phyloP scores from a whole-genome alignment of 2,329 filamentous ascomycete species.

The Fusarium verticillioides region DNA sequence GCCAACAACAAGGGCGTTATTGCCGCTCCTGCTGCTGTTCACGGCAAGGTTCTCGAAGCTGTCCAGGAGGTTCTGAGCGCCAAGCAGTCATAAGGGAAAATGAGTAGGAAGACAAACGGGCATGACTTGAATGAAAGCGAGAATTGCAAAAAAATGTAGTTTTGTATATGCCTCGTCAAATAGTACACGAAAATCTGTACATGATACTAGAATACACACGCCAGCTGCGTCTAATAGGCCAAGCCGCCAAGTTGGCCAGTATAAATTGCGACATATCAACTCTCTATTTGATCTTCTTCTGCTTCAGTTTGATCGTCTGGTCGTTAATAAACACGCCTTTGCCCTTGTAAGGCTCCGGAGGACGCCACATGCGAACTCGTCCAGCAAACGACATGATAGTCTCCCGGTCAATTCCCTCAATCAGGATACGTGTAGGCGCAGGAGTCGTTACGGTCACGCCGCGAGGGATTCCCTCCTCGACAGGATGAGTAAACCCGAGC shows the following conservation, averaged over 20 bases:
- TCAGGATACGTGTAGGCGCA: conserved; percentile 87
- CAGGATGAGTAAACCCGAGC: conserved; percentile 95
- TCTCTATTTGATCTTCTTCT: conserved; percentile 91
- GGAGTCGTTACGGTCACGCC: conserved; percentile 89
- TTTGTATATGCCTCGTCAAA: conserved; percentile 47
- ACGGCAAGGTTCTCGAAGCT: conserved; percentile 79
- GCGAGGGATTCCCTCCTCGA: conserved; percentile 85
- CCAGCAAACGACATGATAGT: conserved; percentile 92
- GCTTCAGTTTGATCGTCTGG: conserved; percentile 97
- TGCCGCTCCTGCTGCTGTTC: conserved; percentile 81
- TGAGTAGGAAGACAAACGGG: neutral
- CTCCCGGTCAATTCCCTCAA: conserved; percentile 89
- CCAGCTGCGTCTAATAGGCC: conserved; percentile 40
- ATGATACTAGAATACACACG: conserved; percentile 47
- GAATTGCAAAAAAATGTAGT: conserved; percentile 34
- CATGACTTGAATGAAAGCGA: conserved; percentile 14
- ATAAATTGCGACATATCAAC: neutral
- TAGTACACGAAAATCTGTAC: conserved; percentile 48
- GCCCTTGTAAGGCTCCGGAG: conserved; percentile 97
- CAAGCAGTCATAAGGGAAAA: conserved; percentile 41
- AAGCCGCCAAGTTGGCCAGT: conserved; percentile 20
- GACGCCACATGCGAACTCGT: conserved; percentile 85
- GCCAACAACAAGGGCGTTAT: conserved; percentile 93
- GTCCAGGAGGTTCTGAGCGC: conserved; percentile 80
- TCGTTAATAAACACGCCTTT: conserved; percentile 99